Base-by-base conservation (phyloP, 2,329 filamentous ascomycete genomes). In the Phialemonium atrogriseum region DNA sequence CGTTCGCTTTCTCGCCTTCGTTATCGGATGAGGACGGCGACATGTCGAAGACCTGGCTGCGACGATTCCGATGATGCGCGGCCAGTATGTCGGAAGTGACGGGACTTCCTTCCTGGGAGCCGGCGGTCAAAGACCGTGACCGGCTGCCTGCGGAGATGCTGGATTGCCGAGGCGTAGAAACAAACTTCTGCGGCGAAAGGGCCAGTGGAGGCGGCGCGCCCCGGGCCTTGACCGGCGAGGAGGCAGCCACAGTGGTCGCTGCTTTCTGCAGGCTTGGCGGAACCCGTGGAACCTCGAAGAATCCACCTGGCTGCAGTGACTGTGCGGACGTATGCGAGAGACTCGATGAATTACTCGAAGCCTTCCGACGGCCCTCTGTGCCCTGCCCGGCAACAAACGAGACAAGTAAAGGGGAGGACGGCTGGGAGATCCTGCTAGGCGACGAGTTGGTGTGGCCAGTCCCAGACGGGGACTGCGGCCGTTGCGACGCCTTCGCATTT, bases 1-100 rank as follows among this genome's bases (percentile, higher is more conserved):
- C 29, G 84, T 88, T 94, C 7, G 88, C 84, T 48, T 93, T 85
- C 26, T 89, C 84, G 30, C 93, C 87, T 58, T 98, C 91, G 37
- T 94, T 98, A 51, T 98, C 91, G 0, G 91, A 98, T 0, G 89
- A 96, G 0, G 91, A 96, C 4, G 91, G 91, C 3, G 91, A 98
- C 59, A 95, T 83, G 53, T 96, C 89, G 46, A 96, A 86, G 3
- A 95, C 82, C 49, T 95, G 91, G 52, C 89, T 96, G 45, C 87
- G 77, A 23, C 91, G 80, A 55, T 95, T 95, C 47, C 88, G 79
- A 50, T 95, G 88, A 30, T 79, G 74, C 7, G 73, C 66, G 25
- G 81, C 75, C 10, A 80, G 68, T 31, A 83, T 73, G 33, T 82
- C 77, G 2, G 80, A 67, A 7, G 74, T 63, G 11, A 85, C 70